A percentile compares a stretch with the other conserved stretches of the same genome.
These are phyloP conservation scores for Dendrocalamus sinicus DNA, from an alignment of 176 grass and related monocot species.

Conservation along the genomic window DNA sequence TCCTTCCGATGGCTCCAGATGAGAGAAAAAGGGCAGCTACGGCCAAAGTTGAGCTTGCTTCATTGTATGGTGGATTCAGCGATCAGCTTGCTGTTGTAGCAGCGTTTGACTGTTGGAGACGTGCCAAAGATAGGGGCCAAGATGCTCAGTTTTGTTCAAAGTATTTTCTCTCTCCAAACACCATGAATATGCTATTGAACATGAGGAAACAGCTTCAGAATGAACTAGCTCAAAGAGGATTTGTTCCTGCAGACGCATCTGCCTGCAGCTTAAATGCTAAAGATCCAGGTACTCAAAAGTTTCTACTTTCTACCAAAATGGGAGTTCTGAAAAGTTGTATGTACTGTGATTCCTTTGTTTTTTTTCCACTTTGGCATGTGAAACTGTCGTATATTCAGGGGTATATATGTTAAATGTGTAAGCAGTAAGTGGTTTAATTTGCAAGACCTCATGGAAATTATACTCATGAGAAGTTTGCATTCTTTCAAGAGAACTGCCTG, in stretches of 20 bases:
- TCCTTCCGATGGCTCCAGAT: conserved; percentile 70
- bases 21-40: conserved; percentile 63
- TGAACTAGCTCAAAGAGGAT: conserved; percentile 81
- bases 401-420: conserved; percentile 7
- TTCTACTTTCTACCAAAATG: conserved; percentile 14
- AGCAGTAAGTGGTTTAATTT: background rate
- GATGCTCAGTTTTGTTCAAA: conserved; percentile 73
- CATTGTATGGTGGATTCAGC: conserved; percentile 88
- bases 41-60: conserved; percentile 87
- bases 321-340: background rate
- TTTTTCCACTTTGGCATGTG: background rate
- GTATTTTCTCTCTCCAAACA: conserved; percentile 83
- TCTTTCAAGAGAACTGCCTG: background rate
- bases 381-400: background rate
- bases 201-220: conserved; percentile 89
- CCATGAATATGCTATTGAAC: conserved; percentile 81
- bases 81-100: conserved; percentile 91
- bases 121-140: conserved; percentile 81
- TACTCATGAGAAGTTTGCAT: background rate
- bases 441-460: background rate
- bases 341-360: background rate
- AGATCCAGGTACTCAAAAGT: conserved; percentile 66
- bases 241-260: conserved; percentile 80
- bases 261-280: conserved; percentile 81
- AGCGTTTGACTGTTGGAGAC: conserved; percentile 86